Conservation (phyloP, 179 eudicot genomes). For the Spinacia oleracea region DNA sequence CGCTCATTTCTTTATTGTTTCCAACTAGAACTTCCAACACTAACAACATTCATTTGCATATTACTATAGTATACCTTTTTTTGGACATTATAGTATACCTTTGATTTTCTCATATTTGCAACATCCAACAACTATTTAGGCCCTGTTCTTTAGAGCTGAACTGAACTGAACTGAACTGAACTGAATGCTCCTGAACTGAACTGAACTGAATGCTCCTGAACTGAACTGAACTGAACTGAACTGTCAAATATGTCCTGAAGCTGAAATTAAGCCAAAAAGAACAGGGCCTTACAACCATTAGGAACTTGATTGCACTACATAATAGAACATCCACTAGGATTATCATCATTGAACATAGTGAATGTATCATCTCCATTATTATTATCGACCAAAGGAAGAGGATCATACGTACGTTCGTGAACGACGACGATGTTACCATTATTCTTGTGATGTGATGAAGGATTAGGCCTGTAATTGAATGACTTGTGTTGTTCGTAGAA, state of each 20-base stretch:
- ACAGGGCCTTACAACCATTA: not conserved
- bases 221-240: no score
- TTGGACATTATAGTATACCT: no score
- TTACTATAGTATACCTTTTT: no score
- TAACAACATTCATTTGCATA: no score
- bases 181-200: no score
- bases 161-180: no score
- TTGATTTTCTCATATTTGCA: not conserved
- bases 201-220: no score
- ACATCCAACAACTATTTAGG: not conserved
- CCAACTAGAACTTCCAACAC: no score
- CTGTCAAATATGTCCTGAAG: no score
- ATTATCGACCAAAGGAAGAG: not conserved
- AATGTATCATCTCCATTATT: not conserved
- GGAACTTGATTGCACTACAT: slow-evolving; percentile 5
- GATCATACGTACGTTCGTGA: slow-evolving; percentile 7
- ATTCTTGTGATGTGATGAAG: slow-evolving; percentile 15
- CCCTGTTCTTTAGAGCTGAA: no score
- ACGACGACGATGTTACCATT: slow-evolving; percentile 20
- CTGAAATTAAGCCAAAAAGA: no score
- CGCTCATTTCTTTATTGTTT: no score
- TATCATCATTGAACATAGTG: slow-evolving; percentile 17
- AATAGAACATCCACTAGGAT: slow-evolving; percentile 23
- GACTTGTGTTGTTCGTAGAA: slow-evolving; percentile 29
- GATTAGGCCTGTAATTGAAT: slow-evolving; percentile 12